These are phyloP conservation scores for Pseudocercospora musae DNA, from an alignment of 2,329 filamentous ascomycete species.

Conservation along the genomic window DNA sequence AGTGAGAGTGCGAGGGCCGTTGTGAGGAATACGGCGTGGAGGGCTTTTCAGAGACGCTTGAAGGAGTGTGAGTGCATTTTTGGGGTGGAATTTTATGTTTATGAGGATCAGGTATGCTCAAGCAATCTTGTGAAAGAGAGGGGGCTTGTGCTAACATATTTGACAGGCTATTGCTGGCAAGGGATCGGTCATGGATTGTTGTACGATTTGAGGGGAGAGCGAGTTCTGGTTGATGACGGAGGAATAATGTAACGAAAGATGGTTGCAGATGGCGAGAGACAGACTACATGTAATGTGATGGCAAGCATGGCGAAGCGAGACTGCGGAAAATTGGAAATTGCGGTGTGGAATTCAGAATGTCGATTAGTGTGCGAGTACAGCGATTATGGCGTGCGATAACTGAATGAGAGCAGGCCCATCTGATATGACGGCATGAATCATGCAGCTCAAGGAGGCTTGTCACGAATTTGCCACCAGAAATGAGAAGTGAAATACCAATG, in stretches of 20 bases:
- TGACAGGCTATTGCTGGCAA: background rate
- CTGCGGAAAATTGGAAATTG: background rate
- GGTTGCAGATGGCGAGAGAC: background rate
- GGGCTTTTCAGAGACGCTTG: background rate
- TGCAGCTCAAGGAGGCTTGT: too few species aligned
- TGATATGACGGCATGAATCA: background rate
- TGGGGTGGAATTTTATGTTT: background rate
- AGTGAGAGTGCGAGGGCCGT: background rate
- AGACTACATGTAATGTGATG: background rate
- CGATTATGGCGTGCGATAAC: background rate
- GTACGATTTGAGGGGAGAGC: background rate
- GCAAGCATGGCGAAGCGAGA: background rate
- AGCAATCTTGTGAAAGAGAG: too few species aligned
- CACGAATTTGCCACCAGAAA: background rate
- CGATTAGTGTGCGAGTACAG: background rate
- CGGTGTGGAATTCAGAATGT: background rate
- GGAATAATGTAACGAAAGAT: background rate
- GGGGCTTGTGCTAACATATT: too few species aligned
- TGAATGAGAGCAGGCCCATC: background rate
- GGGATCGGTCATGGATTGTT: background rate
- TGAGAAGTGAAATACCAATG: background rate
- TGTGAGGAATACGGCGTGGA: background rate
- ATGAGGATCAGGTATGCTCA: background rate
- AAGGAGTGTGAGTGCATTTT: background rate
- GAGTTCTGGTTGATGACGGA: background rate